Conservation (phyloP, 2,329 filamentous ascomycete genomes). For the Ceratocystis smalleyi region DNA sequence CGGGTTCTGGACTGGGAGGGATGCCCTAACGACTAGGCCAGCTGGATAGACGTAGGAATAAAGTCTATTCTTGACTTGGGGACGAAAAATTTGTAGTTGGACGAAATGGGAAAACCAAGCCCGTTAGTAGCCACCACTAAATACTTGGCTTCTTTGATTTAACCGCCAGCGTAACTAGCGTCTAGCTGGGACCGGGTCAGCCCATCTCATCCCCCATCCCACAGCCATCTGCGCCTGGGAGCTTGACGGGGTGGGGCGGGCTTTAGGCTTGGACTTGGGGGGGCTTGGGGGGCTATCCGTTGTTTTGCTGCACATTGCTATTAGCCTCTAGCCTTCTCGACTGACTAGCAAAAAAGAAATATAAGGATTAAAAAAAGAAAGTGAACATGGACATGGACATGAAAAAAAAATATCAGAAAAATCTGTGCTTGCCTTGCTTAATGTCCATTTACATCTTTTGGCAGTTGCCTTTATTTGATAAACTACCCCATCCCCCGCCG, state of each 20-base stretch:
- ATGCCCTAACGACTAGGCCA: neutral
- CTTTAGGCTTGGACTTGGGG: too few species aligned
- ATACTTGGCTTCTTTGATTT: slow-evolving; percentile 3
- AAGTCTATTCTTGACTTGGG: neutral
- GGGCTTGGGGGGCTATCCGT: too few species aligned
- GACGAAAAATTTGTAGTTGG: neutral
- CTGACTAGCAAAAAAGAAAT: neutral
- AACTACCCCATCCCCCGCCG: neutral
- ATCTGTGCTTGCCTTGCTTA: neutral
- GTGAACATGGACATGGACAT: too few species aligned
- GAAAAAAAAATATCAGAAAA: too few species aligned
- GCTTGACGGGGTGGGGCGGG: too few species aligned
- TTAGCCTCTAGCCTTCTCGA: neutral
- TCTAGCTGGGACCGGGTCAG: neutral
- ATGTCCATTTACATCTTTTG: neutral
- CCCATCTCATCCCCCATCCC: neutral
- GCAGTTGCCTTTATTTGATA: slow-evolving; percentile 6
- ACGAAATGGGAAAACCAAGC: neutral
- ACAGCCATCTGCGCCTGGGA: too few species aligned
- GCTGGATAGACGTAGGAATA: neutral
- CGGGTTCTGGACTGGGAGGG: too few species aligned
- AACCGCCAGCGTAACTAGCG: slow-evolving; percentile 8
- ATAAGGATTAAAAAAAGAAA: too few species aligned
- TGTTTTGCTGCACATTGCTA: too few species aligned
- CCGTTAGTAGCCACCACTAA: neutral